Conservation (phyloP, 2,329 filamentous ascomycete species). For the Paraconiothyrium sp. region DNA sequence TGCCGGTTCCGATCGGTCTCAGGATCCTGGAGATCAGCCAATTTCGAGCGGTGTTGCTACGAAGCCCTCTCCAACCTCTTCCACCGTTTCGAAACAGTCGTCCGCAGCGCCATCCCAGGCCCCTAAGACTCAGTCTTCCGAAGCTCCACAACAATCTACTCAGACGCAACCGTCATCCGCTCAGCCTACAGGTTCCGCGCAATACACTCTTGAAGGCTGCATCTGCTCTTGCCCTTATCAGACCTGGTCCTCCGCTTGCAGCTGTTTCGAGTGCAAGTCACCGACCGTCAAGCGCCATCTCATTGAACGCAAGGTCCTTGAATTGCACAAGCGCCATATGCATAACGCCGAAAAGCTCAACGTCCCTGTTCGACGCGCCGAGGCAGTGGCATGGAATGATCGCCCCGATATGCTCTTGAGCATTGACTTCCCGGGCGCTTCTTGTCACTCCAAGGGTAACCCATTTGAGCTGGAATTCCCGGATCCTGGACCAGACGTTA, state of each 20-base stretch:
- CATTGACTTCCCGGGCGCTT: conserved; percentile 50
- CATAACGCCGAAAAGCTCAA: conserved; percentile 24
- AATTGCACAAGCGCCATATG: conserved; percentile 38
- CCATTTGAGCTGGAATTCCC: conserved; percentile 56
- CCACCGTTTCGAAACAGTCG: conserved; percentile 4
- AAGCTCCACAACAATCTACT: neutral
- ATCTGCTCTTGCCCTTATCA: conserved; percentile 40
- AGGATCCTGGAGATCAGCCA: conserved; percentile 17
- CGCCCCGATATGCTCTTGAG: conserved; percentile 55
- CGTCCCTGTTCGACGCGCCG: conserved; percentile 37
- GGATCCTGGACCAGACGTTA: conserved; percentile 55
- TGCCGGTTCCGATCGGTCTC: conserved; percentile 31
- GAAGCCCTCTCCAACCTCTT: conserved; percentile 9
- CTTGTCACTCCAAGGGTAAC: conserved; percentile 47
- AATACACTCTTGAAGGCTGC: conserved; percentile 42
- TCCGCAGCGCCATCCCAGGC: neutral
- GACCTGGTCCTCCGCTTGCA: conserved; percentile 34
- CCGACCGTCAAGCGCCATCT: conserved; percentile 33
- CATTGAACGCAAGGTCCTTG: conserved; percentile 45
- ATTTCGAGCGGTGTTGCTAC: conserved; percentile 19
- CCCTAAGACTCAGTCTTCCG: neutral
- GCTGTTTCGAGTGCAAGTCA: conserved; percentile 31
- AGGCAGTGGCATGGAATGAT: conserved; percentile 46
- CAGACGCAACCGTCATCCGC: conserved; percentile 6
- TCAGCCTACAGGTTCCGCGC: conserved; percentile 17